Evolutionary conservation across 306 rosid species (phyloP).

Genomic region (Sicyos edulis): DNA sequence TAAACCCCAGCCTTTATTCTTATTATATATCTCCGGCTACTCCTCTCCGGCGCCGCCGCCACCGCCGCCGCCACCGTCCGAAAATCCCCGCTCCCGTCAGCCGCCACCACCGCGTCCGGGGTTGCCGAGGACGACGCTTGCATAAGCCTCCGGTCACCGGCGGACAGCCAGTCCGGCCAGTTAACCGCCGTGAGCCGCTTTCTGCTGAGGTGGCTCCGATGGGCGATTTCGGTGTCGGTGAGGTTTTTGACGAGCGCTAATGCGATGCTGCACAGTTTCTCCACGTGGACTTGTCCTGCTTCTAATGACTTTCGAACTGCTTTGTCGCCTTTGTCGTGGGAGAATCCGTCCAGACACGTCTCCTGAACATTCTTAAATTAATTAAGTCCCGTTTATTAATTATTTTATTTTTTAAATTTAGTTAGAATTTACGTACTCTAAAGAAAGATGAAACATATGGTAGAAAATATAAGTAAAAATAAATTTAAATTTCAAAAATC

Average conservation of each 20-base stretch:
- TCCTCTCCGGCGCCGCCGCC: conserved; percentile 59
- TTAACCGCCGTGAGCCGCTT: conserved; percentile 34
- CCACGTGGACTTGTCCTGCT: conserved; percentile 51
- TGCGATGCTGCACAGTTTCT: conserved; percentile 64
- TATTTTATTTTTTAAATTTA: too few species aligned
- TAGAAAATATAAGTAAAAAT: too few species aligned
- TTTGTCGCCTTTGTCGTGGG: conserved; percentile 47
- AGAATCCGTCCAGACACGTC: conserved; percentile 82
- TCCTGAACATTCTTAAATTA: conserved; percentile 19
- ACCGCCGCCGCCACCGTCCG: conserved; percentile 75
- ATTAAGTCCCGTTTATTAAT: too few species aligned
- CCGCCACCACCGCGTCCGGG: conserved; percentile 66
- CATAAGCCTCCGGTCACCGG: conserved; percentile 48
- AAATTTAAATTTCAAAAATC: too few species aligned
- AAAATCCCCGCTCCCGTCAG: conserved; percentile 66
- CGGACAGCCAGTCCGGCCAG: conserved; percentile 86
- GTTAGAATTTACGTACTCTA: too few species aligned
- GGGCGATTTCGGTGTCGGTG: conserved; percentile 57
- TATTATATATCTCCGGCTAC: conserved; percentile 55
- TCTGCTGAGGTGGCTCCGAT: conserved; percentile 15
- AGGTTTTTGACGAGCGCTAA: conserved; percentile 71
- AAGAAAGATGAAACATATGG: too few species aligned
- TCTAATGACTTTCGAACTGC: conserved; percentile 33
- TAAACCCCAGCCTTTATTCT: conserved; percentile 69
- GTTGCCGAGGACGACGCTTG: conserved; percentile 41